Evolutionary conservation across 108 stramenopile species (phyloP).

Genomic region (Conticribra weissflogii): DNA sequence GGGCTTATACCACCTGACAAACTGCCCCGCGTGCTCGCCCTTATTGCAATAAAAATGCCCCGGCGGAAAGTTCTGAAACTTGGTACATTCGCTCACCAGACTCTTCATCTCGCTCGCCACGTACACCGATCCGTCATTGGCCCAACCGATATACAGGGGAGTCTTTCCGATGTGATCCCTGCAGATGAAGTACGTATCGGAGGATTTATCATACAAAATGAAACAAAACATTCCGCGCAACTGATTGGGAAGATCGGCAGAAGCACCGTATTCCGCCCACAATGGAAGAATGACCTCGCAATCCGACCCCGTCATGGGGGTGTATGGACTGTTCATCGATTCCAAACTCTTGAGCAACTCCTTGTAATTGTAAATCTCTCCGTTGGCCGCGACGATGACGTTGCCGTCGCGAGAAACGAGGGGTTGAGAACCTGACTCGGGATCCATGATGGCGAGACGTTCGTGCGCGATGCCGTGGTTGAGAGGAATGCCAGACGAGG

Average conservation of each 20-base stretch:
- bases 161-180: conserved; percentile 98
- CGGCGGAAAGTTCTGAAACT: conserved; percentile 93
- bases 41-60: conserved; percentile 93
- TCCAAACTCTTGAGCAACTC: conserved; percentile 90
- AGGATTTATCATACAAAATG: conserved; percentile 88
- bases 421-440: conserved; percentile 95
- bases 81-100: conserved; percentile 76
- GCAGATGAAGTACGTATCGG: conserved; percentile 87
- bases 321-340: conserved; percentile 68
- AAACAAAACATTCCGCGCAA: conserved; percentile 98
- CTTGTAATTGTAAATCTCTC: conserved; percentile 99
- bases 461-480: conserved; percentile 96
- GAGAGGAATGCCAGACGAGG: conserved; percentile 38
- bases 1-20: conserved; percentile 93
- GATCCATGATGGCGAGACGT: conserved; percentile 98
- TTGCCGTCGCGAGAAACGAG: conserved; percentile 79
- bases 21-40: conserved; percentile 75
- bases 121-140: conserved; percentile 92
- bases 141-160: conserved; percentile 96
- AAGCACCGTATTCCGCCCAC: conserved; percentile 83
- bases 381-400: conserved; percentile 95
- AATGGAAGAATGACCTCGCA: conserved; percentile 96
- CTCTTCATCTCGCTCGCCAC: conserved; percentile 96
- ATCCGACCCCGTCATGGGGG: conserved; percentile 92
- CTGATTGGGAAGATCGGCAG: conserved; percentile 65